Base-by-base conservation (phyloP, 257 asterid genomes). In the Plantago elongata region DNA sequence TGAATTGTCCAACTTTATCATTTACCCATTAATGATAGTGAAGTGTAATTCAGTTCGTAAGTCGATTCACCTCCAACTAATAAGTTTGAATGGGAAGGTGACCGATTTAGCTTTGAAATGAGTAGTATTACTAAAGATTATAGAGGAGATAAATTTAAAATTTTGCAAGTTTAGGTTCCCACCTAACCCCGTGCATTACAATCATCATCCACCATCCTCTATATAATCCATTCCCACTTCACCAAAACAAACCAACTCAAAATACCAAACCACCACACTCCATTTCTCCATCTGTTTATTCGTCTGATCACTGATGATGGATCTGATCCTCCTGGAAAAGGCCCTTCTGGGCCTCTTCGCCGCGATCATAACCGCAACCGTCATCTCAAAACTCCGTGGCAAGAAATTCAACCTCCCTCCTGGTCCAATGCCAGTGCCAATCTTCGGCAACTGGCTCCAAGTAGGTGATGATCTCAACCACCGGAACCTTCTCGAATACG, bases 371-470 rank as follows among this genome's bases (percentile, higher is more conserved):
- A 38, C 72, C 0, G 95, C 88, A n/a, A 17, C 73, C 2, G 42
- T 77, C 0, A 65, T 84, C 22, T 87, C 95, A 2, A 87, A 82
- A 56, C 54, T 87, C 16, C 82, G 85, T n/a, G 77, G 82, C 51
- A 76, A 65, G 44, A 75, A 73, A 13, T 77, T 82, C 56, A 78
- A 77, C 13, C 80, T 82, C n/a, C 95, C 95, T 0, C 95, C 93
- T 0, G 93, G 95, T 3, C 95, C 95, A 0, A 58, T 84, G 55
- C 72, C 88, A 0, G 64, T 84, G 0, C 95, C 95, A 7, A 52
- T 87, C 0, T 78, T 87, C 62, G 95, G 95, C 0, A 84, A 78
- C 79, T 82, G 90, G 95, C 77, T 87, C 37, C 88, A 82, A 64
- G 75, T 84, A 4, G 95, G 90, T 7, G 83, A 84, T 65, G 79